These are phyloP conservation scores for Aspergillus ustus DNA, from an alignment of 2,329 filamentous ascomycete species.

Conservation along the genomic window DNA sequence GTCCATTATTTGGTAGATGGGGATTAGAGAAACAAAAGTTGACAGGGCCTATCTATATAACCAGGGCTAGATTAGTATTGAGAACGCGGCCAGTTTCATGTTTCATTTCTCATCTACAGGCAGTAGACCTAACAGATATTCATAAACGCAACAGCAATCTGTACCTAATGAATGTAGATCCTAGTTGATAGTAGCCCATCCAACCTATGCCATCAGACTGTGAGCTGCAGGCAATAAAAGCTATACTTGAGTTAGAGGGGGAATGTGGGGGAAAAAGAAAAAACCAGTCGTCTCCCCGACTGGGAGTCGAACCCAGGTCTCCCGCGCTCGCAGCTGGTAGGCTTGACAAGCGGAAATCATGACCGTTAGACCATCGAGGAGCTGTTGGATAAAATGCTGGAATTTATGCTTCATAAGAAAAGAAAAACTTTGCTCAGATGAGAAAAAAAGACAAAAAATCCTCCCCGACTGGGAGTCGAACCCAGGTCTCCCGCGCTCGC, in stretches of 20 bases:
- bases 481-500: slow-evolving; percentile 20
- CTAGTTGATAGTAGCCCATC: no score
- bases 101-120: background rate
- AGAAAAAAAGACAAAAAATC: background rate
- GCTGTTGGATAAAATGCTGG: no score
- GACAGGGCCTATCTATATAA: background rate
- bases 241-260: no score
- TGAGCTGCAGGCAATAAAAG: no score
- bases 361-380: no score
- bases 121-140: background rate
- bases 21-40: slow-evolving; percentile 8
- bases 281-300: background rate
- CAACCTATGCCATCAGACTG: no score
- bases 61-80: background rate
- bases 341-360: no score
- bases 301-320: slow-evolving; percentile 1
- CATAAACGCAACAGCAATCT: no score
- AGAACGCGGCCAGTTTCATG: slow-evolving; percentile 3
- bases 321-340: background rate
- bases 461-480: slow-evolving; percentile 21
- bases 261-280: no score
- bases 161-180: no score
- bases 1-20: background rate
- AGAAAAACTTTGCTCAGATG: background rate
- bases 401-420: no score